Base-by-base conservation (phyloP, 192 early-diverging fungal species). In the Rhizophagus sp. region DNA sequence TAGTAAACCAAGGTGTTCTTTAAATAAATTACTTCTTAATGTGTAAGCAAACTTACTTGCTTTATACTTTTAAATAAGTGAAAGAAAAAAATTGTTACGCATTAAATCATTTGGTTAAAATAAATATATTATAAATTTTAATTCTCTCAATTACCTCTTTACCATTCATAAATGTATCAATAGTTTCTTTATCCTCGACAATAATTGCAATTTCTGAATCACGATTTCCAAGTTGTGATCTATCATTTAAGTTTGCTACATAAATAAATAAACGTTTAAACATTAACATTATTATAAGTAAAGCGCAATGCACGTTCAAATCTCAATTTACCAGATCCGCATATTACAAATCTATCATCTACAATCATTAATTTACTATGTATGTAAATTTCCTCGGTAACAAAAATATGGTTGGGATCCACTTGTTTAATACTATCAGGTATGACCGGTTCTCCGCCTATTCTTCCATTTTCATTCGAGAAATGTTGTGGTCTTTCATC, bases 281-380 rank as follows among this genome's bases (percentile, higher is more conserved):
- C 30, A 62, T 52, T 27, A 27, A 73, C 10, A 65, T 63, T 66
- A 4, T 63, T 66, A 4, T 25, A 66, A 65, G 22, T 22, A 22
- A 6, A 57, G 0, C 6, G 6, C 4, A 57, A 19, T 22, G 15
- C 4, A 19, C 19, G 17, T 6, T 57, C 22, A 0, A 41, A 41
- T 41, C 5, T 41, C 5, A 41, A 57, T 22, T 49, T 83, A 83
- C 85, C 90, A 25, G 93, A 94, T 7, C 96, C 96, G 81, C 94
- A 92, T 39, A 97, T 89, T 27, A 91, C 94, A 36, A 88, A 86
- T 11, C 90, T 88, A 83, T 97, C 96, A 76, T 97, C 96, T 13
- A 95, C 92, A 79, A 97, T 93, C 92, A 97, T 92, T 62, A 94
- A 88, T 86, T 96, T 93, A 79, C 93, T 90, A 86, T 97, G 95